Evolutionary conservation across 139 green algal species (phyloP).

Genomic region (Nannochloris sp.): DNA sequence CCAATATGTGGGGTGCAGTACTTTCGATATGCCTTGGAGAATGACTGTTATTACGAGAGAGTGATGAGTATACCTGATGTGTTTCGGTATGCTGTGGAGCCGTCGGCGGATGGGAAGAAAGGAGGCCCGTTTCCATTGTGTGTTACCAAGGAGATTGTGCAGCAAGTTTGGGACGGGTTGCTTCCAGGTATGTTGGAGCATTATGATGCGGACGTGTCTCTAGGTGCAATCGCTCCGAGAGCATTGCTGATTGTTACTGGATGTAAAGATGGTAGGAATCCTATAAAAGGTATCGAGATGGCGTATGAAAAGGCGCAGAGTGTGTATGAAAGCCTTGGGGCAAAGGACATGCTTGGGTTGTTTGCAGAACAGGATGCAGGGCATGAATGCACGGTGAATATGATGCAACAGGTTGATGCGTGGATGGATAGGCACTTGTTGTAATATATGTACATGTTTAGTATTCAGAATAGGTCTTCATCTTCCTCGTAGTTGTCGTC

Average conservation of each 20-base stretch:
- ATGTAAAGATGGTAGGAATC: slow-evolving; percentile 38
- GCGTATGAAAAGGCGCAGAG: neutral
- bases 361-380: slow-evolving; percentile 14
- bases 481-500: no score
- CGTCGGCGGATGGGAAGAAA: neutral
- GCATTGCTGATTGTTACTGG: slow-evolving; percentile 49
- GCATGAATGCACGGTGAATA: slow-evolving; percentile 15
- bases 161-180: slow-evolving; percentile 18
- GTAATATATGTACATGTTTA: no score
- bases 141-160: slow-evolving; percentile 13
- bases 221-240: slow-evolving; percentile 41
- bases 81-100: slow-evolving; percentile 36
- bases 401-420: neutral
- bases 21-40: slow-evolving; percentile 45
- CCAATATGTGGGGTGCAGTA: slow-evolving; percentile 58
- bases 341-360: slow-evolving; percentile 8
- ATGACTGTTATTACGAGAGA: slow-evolving; percentile 40
- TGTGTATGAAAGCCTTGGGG: slow-evolving; percentile 11
- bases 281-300: slow-evolving; percentile 22
- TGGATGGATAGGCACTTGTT: slow-evolving; percentile 1
- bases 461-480: no score
- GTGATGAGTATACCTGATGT: slow-evolving; percentile 36
- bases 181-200: slow-evolving; percentile 14
- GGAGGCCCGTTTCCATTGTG: neutral
- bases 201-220: slow-evolving; percentile 38